These are phyloP conservation scores for Ustilago xerochloae DNA, from an alignment of 1,284 basidiomycete species.

Conservation along the genomic window DNA sequence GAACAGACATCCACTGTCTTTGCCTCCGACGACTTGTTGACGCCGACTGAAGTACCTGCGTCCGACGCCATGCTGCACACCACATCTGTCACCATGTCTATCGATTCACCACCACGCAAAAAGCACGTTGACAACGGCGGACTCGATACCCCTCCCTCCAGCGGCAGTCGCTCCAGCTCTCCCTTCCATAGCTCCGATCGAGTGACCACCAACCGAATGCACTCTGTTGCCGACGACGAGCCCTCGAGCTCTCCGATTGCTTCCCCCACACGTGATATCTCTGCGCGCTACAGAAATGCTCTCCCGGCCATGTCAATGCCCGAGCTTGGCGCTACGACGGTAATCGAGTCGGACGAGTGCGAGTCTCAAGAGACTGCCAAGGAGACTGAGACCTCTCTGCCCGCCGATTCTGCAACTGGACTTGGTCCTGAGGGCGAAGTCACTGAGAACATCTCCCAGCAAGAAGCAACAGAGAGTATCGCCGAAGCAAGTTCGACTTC, in stretches of 20 bases:
- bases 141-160: slow-evolving; percentile 50
- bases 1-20: neutral
- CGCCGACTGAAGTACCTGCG: neutral
- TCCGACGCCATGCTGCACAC: slow-evolving; percentile 2
- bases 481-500: neutral
- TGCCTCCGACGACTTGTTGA: neutral
- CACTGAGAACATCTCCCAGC: too few relatives aligned
- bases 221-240: slow-evolving; percentile 22
- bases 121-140: slow-evolving; percentile 32
- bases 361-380: neutral
- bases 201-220: slow-evolving; percentile 12
- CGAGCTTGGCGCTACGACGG: slow-evolving; percentile 9
- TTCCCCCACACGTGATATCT: slow-evolving; percentile 46
- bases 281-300: slow-evolving; percentile 18
- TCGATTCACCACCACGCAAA: slow-evolving; percentile 47
- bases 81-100: slow-evolving; percentile 6
- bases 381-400: too few relatives aligned
- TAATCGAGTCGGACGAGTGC: neutral
- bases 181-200: slow-evolving; percentile 33
- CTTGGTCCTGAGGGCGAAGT: neutral
- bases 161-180: slow-evolving; percentile 44
- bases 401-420: neutral
- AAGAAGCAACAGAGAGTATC: too few relatives aligned
- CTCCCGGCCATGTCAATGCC: slow-evolving; percentile 3
- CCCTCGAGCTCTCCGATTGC: slow-evolving; percentile 50